phyloP scores from a whole-genome alignment of 1,139 yeast species.

The Pichia sp. region DNA sequence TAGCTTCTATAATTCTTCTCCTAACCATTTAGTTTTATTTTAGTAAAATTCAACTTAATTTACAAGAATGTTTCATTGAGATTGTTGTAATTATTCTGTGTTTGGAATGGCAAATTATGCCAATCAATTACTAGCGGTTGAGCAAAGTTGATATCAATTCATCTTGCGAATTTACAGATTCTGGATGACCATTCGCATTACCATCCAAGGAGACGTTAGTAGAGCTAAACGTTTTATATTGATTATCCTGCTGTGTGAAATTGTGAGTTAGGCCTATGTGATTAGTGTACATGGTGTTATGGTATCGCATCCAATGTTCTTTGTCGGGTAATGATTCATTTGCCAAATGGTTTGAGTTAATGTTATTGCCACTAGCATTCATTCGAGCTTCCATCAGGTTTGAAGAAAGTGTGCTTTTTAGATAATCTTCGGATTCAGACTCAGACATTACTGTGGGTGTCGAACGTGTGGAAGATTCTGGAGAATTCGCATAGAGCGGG shows the following conservation, averaged over 20 bases:
- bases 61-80: no score
- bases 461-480: conserved; percentile 6
- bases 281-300: neutral
- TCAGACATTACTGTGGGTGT: conserved; percentile 6
- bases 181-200: neutral
- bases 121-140: neutral
- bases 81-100: no score
- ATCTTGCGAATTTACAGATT: conserved; percentile 1
- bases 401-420: neutral
- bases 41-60: no score
- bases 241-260: neutral
- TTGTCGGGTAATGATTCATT: neutral
- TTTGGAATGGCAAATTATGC: no score
- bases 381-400: neutral
- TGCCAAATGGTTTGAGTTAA: neutral
- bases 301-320: conserved; percentile 3
- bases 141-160: neutral
- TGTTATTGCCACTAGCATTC: neutral
- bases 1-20: no score
- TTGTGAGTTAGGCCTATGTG: neutral
- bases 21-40: no score
- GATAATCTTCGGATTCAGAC: neutral
- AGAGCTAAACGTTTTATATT: neutral
- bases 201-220: neutral
- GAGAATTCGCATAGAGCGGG: conserved; percentile 17